Base-by-base conservation (phyloP, 805 yeast genomes). In the Cyberlindnera bimundalis region DNA sequence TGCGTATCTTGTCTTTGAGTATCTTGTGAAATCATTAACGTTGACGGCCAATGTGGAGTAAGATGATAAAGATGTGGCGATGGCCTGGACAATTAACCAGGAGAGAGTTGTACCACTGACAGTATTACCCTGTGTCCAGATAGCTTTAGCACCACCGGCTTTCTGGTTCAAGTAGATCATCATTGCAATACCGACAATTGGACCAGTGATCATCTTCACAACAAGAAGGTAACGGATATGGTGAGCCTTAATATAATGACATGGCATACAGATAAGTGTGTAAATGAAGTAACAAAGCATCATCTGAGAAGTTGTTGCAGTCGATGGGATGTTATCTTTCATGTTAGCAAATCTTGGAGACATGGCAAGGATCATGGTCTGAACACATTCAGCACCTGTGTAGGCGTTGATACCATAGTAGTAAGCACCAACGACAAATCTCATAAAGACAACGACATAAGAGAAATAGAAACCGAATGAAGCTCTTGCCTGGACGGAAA, bases 331-430 rank as follows among this genome's bases (percentile, higher is more conserved):
- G 33, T 28, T 19, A 35, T 45, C 43, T 26, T 24, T n/a, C 48
- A 45, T 33, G 29, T 45, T 41, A 28, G 35, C 48, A 17, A 45
- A 45, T n/a, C 37, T 27, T 28, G 48, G 48, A 16, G 45, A 41
- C 48, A 45, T 45, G 16, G 48, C 45, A 17, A 45, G 28, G 23
- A 45, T 45, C 32, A 45, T 4, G 4, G 48, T 45, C 34, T 39
- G 48, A 31, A 45, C 20, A 35, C 48, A 45, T 35, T 45, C 45
- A 15, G 48, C 48, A 35, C 48, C 48, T 6, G 48, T 45, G 37
- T 45, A 45, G 14, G 48, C 48, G 32, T 45, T 45, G 25, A 45
- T 41, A 28, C 48, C 48, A 33, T 45, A 45, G 45, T 45, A 45
- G 41, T 45, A 45, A 10, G 45, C 43, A 21, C 48, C 48, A 13